Evolutionary conservation across 306 rosid species (phyloP), one percentile per base, ranked within the genome.

Genomic region (Castanospermum australe): DNA sequence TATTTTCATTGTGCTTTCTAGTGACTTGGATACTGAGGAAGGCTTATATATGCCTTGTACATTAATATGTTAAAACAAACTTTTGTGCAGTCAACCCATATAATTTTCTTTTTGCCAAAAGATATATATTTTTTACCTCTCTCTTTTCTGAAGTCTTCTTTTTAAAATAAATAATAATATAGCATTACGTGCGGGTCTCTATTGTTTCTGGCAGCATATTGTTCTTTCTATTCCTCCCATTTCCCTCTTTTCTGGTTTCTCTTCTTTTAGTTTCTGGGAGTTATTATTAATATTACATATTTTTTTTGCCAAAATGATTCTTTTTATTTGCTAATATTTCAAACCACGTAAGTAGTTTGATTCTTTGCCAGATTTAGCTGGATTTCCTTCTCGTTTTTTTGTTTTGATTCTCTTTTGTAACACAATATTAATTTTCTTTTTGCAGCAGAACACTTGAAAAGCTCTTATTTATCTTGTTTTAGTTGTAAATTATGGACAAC

Each of bases 21-120:
- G 63, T 73, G 44, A 44, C 21, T 75, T 64, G 20, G 65, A 76
- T 35, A 8, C 73, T 4, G 2, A 50, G 2, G 47, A 10, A 10
- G 9, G 42, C 61, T 44, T 35, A 39, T 0, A 38, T 24, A 7
- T 66, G 20, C 47, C 54, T 64, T 63, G 36, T 20, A 50, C 45
- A 76, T 36, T 21, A 33, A 76, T 62, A 76, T 33, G 64, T 52
- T 24, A 1, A 76, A 75, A 63, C 38, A 33, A 21, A 32, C 72
- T 18, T 47, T 76, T 75, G 30, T 18, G 4, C 45, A 62, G 17
- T 48, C 72, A 47, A 5, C 8, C 25, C 61, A 6, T 61, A 61
- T 61, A 59, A 36, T 57, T 57, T 42, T 21, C 45, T 17, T 25
- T 73, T 4, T 18, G 44, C 25, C 56, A 39, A 57, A 41, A n/a